Evolutionary conservation across 164 flowering plant genomes (phyloP), one percentile per base, ranked within the genome.

Genomic region (Vitis labrusca): DNA sequence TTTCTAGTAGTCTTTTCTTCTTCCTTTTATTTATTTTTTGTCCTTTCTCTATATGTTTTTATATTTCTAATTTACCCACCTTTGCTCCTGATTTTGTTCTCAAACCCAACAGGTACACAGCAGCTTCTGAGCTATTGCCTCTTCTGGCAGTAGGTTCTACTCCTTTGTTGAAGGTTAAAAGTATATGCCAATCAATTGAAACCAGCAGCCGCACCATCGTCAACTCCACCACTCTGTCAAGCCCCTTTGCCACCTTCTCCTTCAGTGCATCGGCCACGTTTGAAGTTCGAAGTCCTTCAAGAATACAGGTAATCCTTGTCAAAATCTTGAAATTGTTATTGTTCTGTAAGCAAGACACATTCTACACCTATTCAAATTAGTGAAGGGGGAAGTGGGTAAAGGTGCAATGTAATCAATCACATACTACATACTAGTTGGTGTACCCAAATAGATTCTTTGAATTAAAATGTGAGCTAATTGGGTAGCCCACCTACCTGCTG

Each of bases 41-140:
- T 23, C 27, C 27, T 23, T 37, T 6, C 44, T 37, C 7, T 37
- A 37, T 37, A 37, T 37, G 7, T 60, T 48, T 11, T 17, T 11
- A 19, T 30, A 13, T 10, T 61, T 60, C 13, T 64, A 27, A 19
- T 64, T 23, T 67, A 23, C 23, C 8, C 7, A 6, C 44, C 12
- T 12, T 61, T 66, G 53, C 12, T 70, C 63, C 17, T 68, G 30
- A 54, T 17, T 48, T 50, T 62, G 16, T 3, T 56, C 69, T 69
- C 44, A 44, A 8, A 50, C 61, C 52, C 17, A 60, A 72, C 79
- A 95, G 99, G 87, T 95, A 91, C 74, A 95, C 99, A 16, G 97
- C 98, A 75, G 93, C 83, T 80, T 95, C 99, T 16, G 99, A 95
- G 87, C 84, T 95, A 66, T 75, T 93, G 85, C 99, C 99, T 61